Conservation (phyloP, 1,284 basidiomycete species). For the Cystobasidium sp. region DNA sequence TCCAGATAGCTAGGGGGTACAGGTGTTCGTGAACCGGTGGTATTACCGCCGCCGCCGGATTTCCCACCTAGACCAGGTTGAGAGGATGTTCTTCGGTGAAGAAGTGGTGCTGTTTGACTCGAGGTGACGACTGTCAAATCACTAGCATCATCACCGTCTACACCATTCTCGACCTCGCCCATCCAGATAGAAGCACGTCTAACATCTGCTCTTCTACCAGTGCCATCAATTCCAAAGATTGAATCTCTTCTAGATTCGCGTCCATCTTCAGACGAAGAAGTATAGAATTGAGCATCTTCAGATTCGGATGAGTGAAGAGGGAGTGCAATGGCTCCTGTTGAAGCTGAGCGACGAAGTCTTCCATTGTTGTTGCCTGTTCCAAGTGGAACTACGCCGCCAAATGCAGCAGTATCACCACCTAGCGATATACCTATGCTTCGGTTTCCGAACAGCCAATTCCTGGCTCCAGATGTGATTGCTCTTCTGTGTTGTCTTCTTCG, state of each 20-base stretch:
- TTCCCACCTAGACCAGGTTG: background rate
- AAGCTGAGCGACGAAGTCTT: background rate
- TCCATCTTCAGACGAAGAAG: slow-evolving; percentile 16
- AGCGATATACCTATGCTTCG: no score
- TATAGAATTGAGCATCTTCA: slow-evolving; percentile 18
- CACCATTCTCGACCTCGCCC: background rate
- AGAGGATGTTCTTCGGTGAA: slow-evolving; percentile 10
- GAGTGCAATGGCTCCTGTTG: slow-evolving; percentile 7
- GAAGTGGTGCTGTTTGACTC: background rate
- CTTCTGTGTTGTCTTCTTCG: slow-evolving; percentile 12
- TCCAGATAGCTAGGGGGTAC: slow-evolving; percentile 7
- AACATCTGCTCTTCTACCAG: background rate
- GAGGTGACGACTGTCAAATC: background rate
- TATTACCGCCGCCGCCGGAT: background rate
- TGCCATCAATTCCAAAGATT: background rate
- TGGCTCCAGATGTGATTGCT: slow-evolving; percentile 8
- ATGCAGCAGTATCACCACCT: background rate
- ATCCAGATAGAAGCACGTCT: slow-evolving; percentile 4
- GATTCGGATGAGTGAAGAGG: slow-evolving; percentile 11
- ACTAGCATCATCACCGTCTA: background rate
- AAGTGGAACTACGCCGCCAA: background rate
- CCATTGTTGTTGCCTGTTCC: background rate
- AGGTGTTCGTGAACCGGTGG: background rate
- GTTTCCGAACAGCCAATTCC: slow-evolving; percentile 10
- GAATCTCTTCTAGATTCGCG: background rate